phyloP scores from a whole-genome alignment of 179 eudicot genomes.

The Beta corolliflora region DNA sequence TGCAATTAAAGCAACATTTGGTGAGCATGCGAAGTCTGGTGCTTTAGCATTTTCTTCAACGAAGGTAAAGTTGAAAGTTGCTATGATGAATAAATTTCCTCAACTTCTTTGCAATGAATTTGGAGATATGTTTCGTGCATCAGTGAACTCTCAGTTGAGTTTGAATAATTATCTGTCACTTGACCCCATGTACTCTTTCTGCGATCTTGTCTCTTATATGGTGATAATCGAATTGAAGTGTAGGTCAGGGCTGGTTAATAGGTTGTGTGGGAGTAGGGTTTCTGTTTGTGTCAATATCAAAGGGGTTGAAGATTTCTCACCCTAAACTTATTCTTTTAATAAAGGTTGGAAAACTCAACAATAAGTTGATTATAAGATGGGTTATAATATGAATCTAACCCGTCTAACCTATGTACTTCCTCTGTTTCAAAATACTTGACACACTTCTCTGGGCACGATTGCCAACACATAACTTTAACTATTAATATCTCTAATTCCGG shows the following conservation, averaged over 20 bases:
- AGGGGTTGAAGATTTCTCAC: background rate
- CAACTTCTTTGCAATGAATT: background rate
- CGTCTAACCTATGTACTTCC: no score
- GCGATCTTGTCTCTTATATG: background rate
- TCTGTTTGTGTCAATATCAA: background rate
- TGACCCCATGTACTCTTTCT: background rate
- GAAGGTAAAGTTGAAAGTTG: slow-evolving; percentile 54
- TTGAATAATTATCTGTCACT: background rate
- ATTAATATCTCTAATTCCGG: no score
- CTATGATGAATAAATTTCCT: background rate
- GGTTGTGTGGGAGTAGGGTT: background rate
- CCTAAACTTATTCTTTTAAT: background rate
- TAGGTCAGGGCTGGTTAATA: background rate
- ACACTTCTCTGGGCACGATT: no score
- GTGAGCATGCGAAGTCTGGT: slow-evolving; percentile 76
- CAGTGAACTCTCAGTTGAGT: background rate
- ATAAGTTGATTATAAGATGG: background rate
- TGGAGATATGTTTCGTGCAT: background rate
- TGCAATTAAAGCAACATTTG: slow-evolving; percentile 73
- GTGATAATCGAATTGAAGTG: background rate
- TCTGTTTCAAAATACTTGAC: no score
- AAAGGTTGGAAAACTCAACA: background rate
- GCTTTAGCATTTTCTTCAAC: slow-evolving; percentile 88
- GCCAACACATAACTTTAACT: no score
- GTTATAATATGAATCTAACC: background rate